Conservation (phyloP, 345 rosid genomes). For the Citrus trifoliata region DNA sequence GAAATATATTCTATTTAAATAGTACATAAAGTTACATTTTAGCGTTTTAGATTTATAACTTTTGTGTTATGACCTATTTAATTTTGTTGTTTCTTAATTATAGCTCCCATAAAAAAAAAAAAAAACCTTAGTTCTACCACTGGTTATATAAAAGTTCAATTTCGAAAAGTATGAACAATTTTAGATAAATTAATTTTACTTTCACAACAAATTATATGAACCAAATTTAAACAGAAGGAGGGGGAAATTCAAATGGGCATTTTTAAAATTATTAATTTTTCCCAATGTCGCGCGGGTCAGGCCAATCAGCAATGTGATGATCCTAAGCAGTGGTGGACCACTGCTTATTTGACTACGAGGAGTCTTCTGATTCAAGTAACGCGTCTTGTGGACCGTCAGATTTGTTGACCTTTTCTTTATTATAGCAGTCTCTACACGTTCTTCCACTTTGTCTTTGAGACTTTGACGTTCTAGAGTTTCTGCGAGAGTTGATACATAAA, state of each 20-base stretch:
- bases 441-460: neutral
- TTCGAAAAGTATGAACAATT: no score
- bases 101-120: no score
- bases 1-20: no score
- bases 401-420: neutral
- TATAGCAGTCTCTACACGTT: neutral
- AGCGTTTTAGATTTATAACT: no score
- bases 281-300: neutral
- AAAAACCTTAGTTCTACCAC: no score
- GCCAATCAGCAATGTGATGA: neutral
- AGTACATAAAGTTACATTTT: no score
- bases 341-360: neutral
- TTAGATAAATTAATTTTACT: neutral
- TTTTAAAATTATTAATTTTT: neutral
- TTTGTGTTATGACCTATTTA: no score
- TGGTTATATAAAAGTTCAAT: no score
- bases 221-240: neutral
- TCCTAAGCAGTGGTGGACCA: neutral
- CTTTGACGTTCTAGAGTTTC: neutral
- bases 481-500: neutral
- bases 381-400: slow-evolving; percentile 3
- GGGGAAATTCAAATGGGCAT: neutral
- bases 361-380: neutral
- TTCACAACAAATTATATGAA: no score
- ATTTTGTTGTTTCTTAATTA: no score